Evolutionary conservation across 202 grass and related monocot species (phyloP).

Genomic region (Elaeis oleifera): DNA sequence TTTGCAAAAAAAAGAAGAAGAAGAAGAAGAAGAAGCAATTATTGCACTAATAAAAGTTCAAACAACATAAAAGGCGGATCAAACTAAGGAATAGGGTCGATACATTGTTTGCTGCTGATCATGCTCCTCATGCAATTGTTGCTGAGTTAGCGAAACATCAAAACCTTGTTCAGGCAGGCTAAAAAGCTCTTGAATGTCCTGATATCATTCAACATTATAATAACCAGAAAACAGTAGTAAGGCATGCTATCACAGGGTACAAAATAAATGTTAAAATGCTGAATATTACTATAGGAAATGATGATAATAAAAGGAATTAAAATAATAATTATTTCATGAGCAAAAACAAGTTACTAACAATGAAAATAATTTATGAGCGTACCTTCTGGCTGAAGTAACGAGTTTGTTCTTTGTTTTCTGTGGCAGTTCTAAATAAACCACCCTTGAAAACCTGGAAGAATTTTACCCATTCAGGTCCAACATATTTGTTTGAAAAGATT

Average conservation of each 20-base stretch:
- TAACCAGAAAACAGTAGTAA: background rate
- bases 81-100: constrained; percentile 6
- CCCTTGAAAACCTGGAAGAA: constrained; percentile 72
- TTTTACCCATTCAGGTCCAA: background rate
- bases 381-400: constrained; percentile 95
- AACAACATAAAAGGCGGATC: no score
- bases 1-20: no score
- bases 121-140: constrained; percentile 89
- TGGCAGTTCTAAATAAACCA: constrained; percentile 83
- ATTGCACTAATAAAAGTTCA: no score
- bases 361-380: background rate
- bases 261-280: background rate
- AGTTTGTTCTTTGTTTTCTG: constrained; percentile 96
- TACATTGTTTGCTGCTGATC: constrained; percentile 61
- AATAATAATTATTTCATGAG: constrained; percentile 5
- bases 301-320: no score
- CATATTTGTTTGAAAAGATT: background rate
- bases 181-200: constrained; percentile 91
- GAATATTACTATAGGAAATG: background rate
- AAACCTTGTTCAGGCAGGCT: constrained; percentile 76
- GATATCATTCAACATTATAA: constrained; percentile 20
- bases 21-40: no score
- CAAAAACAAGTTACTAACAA: no score
- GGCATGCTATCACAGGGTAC: no score
- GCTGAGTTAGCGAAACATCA: constrained; percentile 77